These are phyloP conservation scores for Yamadazyma trypodendri DNA, from an alignment of 1,139 yeast genomes.

Conservation along the genomic window DNA sequence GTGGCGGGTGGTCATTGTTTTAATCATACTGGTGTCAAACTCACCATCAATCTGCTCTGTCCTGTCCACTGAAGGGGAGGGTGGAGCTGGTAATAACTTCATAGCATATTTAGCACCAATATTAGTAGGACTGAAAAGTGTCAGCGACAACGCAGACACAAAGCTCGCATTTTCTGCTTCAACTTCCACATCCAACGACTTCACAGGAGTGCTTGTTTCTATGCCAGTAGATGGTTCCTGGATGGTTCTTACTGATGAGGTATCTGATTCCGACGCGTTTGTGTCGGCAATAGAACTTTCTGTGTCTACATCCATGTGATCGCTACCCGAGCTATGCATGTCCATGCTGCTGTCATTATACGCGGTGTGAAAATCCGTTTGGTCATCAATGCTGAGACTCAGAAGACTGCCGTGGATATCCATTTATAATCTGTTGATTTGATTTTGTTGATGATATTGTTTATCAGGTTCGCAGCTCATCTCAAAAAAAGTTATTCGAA, in stretches of 20 bases:
- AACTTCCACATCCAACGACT: conserved; percentile 8
- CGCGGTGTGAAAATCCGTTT: conserved; percentile 12
- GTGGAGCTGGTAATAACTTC: conserved; percentile 28
- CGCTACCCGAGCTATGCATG: conserved; percentile 5
- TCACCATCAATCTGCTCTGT: conserved; percentile 20
- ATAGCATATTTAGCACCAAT: conserved; percentile 42
- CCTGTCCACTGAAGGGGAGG: conserved; percentile 9
- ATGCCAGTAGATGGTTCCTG: conserved; percentile 6
- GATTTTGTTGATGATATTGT: neutral
- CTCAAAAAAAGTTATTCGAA: conserved; percentile 5
- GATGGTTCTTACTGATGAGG: conserved; percentile 11
- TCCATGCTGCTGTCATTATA: conserved; percentile 13
- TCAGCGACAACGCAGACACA: conserved; percentile 20
- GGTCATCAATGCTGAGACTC: conserved; percentile 12
- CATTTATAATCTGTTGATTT: conserved; percentile 11
- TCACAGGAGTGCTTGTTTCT: conserved; percentile 13
- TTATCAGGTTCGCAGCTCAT: conserved; percentile 7
- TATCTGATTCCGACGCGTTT: conserved; percentile 1
- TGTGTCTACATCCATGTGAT: conserved; percentile 1
- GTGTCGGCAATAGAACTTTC: neutral
- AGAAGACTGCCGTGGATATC: conserved; percentile 14
- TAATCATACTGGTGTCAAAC: conserved; percentile 19
- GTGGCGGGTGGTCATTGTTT: conserved; percentile 14
- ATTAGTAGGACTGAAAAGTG: conserved; percentile 33
- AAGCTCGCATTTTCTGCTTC: conserved; percentile 17